Evolutionary conservation across 176 grass and related monocot species (phyloP).

Genomic region (Oryza longistaminata): DNA sequence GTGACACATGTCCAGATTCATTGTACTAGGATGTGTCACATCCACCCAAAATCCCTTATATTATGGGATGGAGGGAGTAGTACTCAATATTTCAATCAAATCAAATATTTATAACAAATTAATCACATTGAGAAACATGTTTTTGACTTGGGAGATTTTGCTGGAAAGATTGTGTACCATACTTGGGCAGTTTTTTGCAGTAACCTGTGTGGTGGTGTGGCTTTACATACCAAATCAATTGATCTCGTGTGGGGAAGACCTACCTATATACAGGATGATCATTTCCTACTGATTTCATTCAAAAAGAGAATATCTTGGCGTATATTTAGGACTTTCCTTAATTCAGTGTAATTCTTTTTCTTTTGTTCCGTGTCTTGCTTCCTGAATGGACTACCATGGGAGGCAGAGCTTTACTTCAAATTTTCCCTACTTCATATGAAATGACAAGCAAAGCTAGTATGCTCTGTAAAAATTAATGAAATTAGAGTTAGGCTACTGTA

Average conservation of each 20-base stretch:
- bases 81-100: background rate
- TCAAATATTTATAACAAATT: slow-evolving; percentile 5
- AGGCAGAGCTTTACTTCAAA: background rate
- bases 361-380: background rate
- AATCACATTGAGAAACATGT: background rate
- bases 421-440: background rate
- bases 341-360: background rate
- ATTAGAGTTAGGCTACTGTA: background rate
- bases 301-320: background rate
- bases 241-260: background rate
- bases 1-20: too few relatives aligned
- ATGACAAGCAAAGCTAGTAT: background rate
- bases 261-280: background rate
- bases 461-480: background rate
- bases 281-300: background rate
- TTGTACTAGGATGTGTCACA: too few relatives aligned
- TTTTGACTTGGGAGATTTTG: background rate
- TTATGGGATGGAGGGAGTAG: too few relatives aligned
- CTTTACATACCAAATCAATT: slow-evolving; percentile 1
- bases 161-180: background rate
- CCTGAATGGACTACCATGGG: background rate
- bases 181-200: background rate
- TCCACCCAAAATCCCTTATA: too few relatives aligned
- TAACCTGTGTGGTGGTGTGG: background rate
- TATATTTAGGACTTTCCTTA: background rate